Percentiles rank a stretch among this genome's conserved stretches.
These are phyloP conservation scores for Clarireedia hainanense DNA, from an alignment of 2,329 filamentous ascomycete genomes.

Conservation along the genomic window DNA sequence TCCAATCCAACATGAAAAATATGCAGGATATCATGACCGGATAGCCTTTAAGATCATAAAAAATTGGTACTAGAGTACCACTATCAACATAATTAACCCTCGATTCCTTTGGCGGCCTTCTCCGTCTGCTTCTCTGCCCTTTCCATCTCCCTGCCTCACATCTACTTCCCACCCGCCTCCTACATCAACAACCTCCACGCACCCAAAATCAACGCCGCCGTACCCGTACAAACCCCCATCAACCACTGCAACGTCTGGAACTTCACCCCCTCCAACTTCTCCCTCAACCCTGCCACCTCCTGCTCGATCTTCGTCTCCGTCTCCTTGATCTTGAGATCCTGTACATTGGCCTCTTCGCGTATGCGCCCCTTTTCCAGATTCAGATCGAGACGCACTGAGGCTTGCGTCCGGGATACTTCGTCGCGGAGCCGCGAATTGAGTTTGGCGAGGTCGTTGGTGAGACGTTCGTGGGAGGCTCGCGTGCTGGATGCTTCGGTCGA, in stretches of 20 bases:
- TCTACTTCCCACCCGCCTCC: constrained; percentile 2
- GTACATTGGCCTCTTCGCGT: constrained; percentile 88
- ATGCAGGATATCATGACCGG: no score
- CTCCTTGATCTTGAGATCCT: constrained; percentile 98
- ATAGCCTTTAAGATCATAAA: no score
- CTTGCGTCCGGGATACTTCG: constrained; percentile 90
- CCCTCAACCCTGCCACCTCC: constrained; percentile 81
- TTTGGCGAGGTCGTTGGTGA: constrained; percentile 93
- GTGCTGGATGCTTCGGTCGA: constrained; percentile 86
- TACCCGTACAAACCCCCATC: constrained; percentile 73
- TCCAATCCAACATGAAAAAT: no score
- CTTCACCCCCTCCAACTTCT: constrained; percentile 94
- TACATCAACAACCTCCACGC: constrained; percentile 64
- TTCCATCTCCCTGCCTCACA: no score
- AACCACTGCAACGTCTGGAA: constrained; percentile 98
- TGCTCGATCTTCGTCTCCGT: constrained; percentile 98
- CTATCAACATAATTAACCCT: no score
- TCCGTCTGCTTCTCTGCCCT: no score
- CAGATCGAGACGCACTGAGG: constrained; percentile 82
- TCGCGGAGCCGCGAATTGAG: constrained; percentile 82
- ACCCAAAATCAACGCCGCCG: constrained; percentile 59
- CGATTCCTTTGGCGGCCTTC: no score
- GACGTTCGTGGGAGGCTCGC: constrained; percentile 78
- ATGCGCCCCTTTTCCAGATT: constrained; percentile 97
- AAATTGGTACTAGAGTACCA: no score